Base-by-base conservation (phyloP, 2,329 filamentous ascomycete species). In the Xenoacremonium recifei region DNA sequence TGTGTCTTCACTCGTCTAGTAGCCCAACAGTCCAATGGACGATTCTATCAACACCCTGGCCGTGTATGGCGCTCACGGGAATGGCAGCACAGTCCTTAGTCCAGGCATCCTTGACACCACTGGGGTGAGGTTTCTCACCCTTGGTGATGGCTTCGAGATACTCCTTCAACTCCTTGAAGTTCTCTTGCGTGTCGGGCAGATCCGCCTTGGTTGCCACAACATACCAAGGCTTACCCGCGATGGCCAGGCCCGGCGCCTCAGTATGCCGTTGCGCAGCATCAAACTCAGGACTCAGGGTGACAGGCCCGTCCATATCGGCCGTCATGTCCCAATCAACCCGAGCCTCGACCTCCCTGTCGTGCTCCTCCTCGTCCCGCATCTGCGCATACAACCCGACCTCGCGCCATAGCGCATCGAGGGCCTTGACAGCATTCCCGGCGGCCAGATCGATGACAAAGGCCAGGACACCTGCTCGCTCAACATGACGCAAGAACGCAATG, bases 171-270 rank as follows among this genome's bases (percentile, higher is more conserved):
- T 70, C 66, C 25, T 65, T 67, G 62, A 89, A 99, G 60, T 93
- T 95, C 18, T 82, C 77, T 62, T 90, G 79, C 2, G 93, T 95
- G 3, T 77, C 78, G 4, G 84, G 80, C 40, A 95, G 63, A 62
- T 97, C 92, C 1, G 89, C 91, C 67, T 97, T 97, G 16, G 91
- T 96, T 2, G 89, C 92, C 32, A 96, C 83, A 5, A 96, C 91
- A 58, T 95, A 93, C 93, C 93, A 99, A 1, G 93, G 91, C 69
- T 99, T 99, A 23, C 80, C 80, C n/a, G 87, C 87, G 51, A 97
- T 95, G 30, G 85, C 81, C n/a, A 87, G 61, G n/a, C 65, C 73
- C 4, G 65, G 61, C 3, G 43, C 40, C 15, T 44, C 45, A 2
- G 40, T 34, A 6, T 53, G 44, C 5, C 42, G 21, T 12, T 45